phyloP scores from a whole-genome alignment of 2,329 filamentous ascomycete genomes.

The Fusarium incarnatum region DNA sequence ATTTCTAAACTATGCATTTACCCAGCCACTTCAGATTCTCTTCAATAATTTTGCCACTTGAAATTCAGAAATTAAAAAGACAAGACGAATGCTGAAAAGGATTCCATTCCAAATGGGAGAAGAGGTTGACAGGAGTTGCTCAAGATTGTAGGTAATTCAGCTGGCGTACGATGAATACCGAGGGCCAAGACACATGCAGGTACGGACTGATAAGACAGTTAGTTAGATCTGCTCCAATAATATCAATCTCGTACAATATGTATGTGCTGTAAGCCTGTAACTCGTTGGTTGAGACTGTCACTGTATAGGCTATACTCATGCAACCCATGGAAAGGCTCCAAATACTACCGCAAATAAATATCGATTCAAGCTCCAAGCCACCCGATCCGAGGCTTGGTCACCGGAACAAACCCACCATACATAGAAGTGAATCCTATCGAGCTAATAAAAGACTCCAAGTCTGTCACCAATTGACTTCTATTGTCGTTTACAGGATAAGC shows the following conservation, averaged over 20 bases:
- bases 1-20: neutral
- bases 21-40: neutral
- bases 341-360: neutral
- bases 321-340: neutral
- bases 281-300: neutral
- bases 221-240: neutral
- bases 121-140: neutral
- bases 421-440: neutral
- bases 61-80: neutral
- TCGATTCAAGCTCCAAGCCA: slow-evolving; percentile 22
- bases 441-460: neutral
- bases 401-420: slow-evolving; percentile 8
- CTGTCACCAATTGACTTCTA: slow-evolving; percentile 1
- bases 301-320: neutral
- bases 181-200: neutral
- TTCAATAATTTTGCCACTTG: neutral
- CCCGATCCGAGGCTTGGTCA: slow-evolving; percentile 10
- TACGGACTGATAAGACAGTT: neutral
- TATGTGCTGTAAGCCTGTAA: neutral
- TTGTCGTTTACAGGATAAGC: slow-evolving; percentile 6
- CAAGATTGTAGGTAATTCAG: neutral
- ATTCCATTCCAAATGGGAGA: neutral
- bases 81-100: neutral
- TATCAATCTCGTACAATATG: neutral
- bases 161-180: neutral